Base-by-base conservation (phyloP, 177 flowering plant species). In the Telopea speciosissima region DNA sequence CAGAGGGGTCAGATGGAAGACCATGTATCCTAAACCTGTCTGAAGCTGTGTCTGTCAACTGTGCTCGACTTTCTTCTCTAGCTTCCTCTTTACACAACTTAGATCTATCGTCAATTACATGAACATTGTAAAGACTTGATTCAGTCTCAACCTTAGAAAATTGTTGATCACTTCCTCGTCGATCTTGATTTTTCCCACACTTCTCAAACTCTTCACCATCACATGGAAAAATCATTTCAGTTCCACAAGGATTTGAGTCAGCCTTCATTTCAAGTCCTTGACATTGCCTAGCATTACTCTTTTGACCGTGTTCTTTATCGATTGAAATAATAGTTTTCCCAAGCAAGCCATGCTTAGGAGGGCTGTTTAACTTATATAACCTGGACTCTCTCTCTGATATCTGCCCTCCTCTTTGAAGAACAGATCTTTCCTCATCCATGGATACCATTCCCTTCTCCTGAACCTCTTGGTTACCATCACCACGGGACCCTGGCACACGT, bases 111-210 rank as follows among this genome's bases (percentile, higher is more conserved):
- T 72, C 87, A 77, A 88, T 71, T 7, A 85, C 88, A 80, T 85
- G 94, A 74, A 93, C 88, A 84, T 91, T 96, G 74, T 76, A 80
- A 72, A 86, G 75, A 72, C 66, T 73, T 56, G 79, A 65, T 68
- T 85, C 85, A n/a, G 66, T 65, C 58, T 78, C 84, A 71, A 7
- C 25, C 28, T 19, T 66, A 67, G 67, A 65, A 69, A 31, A 68
- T 23, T 26, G 5, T 52, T 23, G 69, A 64, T 65, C 72, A 58
- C 56, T 68, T 22, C 36, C 56, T 22, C 66, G 73, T 54, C 26
- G 71, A 72, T 67, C 63, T 49, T 60, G 44, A 70, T 65, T 73
- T 42, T 67, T 67, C 42, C 59, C 69, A 56, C 67, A 73, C 74
- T 77, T 78, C 23, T 76, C 72, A 59, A 73, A 11, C 44, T 67